Conservation (phyloP, 1,139 yeast species). For the Diutina sp. region DNA sequence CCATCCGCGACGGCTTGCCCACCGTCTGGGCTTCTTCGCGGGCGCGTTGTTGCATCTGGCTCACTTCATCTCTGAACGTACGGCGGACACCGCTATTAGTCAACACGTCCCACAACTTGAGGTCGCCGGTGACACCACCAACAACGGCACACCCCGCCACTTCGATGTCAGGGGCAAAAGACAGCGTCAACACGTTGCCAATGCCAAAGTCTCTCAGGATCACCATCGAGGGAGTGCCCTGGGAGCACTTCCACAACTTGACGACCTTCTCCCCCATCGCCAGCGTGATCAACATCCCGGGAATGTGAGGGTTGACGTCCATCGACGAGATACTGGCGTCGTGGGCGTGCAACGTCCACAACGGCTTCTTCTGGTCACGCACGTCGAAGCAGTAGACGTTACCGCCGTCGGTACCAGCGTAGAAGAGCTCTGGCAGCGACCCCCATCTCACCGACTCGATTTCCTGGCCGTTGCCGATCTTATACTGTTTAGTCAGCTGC, state of each 20-base stretch:
- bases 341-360: slow-evolving; percentile 97
- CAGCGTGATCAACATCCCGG: slow-evolving; percentile 72
- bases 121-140: slow-evolving; percentile 78
- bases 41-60: slow-evolving; percentile 40
- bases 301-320: slow-evolving; percentile 52
- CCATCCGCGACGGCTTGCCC: slow-evolving; percentile 60
- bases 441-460: slow-evolving; percentile 76
- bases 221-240: slow-evolving; percentile 73
- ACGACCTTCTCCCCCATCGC: slow-evolving; percentile 85
- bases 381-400: slow-evolving; percentile 83
- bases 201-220: slow-evolving; percentile 87
- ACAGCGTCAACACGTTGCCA: slow-evolving; percentile 77
- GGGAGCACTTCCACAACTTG: slow-evolving; percentile 66
- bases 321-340: slow-evolving; percentile 86
- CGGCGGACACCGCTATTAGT: slow-evolving; percentile 69
- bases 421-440: slow-evolving; percentile 48
- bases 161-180: slow-evolving; percentile 82
- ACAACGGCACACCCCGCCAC: slow-evolving; percentile 73
- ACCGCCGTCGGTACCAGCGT: slow-evolving; percentile 91
- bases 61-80: slow-evolving; percentile 48
- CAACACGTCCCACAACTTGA: slow-evolving; percentile 90
- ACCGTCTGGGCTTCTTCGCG: slow-evolving; percentile 37
- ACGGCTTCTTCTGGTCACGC: slow-evolving; percentile 52
- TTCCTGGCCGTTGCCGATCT: slow-evolving; percentile 58
- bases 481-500: slow-evolving; percentile 48